Evolutionary conservation across 1,284 basidiomycete species (phyloP).

Genomic region (Ceratobasidium sp.): DNA sequence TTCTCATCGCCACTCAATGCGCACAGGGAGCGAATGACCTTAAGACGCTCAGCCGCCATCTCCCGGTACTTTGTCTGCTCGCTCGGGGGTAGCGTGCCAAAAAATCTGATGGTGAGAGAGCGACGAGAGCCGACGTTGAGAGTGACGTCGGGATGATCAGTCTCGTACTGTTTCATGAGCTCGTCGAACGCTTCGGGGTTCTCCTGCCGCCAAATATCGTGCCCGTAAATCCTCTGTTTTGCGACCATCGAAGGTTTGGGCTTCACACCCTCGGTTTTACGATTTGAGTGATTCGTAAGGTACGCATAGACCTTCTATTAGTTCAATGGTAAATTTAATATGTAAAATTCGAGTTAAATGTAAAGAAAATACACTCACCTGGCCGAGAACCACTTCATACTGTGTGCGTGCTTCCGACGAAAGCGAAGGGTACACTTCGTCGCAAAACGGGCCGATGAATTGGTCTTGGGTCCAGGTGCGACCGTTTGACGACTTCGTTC

Average conservation of each 20-base stretch:
- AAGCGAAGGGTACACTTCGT: background rate
- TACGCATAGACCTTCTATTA: background rate
- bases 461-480: background rate
- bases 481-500: background rate
- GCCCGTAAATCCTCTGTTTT: background rate
- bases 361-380: background rate
- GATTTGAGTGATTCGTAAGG: background rate
- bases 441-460: background rate
- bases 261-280: background rate
- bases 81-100: background rate
- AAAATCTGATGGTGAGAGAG: background rate
- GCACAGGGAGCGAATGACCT: background rate
- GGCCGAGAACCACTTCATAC: background rate
- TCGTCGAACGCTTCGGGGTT: background rate
- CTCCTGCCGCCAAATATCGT: conserved; percentile 16
- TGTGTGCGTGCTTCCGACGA: background rate
- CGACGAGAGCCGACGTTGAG: background rate
- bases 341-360: background rate
- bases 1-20: background rate
- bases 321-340: background rate
- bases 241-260: background rate
- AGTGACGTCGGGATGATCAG: background rate
- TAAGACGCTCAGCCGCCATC: background rate
- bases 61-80: background rate
- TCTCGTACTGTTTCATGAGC: background rate